Evolutionary conservation across 306 rosid species (phyloP).

Genomic region (Crataegus laevigata): DNA sequence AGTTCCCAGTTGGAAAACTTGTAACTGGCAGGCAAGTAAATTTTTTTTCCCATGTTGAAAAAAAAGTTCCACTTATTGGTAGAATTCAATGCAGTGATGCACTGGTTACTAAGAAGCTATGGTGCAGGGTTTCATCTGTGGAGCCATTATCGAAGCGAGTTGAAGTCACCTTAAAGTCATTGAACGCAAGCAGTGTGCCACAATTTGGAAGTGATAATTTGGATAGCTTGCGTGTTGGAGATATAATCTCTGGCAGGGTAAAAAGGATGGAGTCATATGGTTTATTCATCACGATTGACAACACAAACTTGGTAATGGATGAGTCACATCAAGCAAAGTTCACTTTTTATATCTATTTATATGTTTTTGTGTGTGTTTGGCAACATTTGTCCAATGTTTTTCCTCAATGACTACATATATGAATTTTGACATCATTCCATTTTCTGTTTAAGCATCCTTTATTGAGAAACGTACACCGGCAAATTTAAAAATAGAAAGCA

Average conservation of each 20-base stretch:
- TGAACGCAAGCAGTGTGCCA: slow-evolving; percentile 19
- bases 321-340: neutral
- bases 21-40: slow-evolving; percentile 61
- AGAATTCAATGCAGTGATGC: slow-evolving; percentile 11
- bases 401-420: neutral
- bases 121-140: slow-evolving; percentile 68
- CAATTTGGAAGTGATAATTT: slow-evolving; percentile 40
- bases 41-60: neutral
- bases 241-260: slow-evolving; percentile 62
- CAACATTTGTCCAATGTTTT: neutral
- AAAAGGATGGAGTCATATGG: slow-evolving; percentile 85
- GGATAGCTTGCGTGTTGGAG: slow-evolving; percentile 59
- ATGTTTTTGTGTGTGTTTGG: neutral
- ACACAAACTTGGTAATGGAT: slow-evolving; percentile 51
- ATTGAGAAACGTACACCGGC: neutral
- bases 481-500: neutral
- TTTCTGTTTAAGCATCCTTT: neutral
- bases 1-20: slow-evolving; percentile 80
- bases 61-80: neutral
- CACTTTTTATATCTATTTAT: neutral
- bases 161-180: slow-evolving; percentile 73
- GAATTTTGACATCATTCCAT: neutral
- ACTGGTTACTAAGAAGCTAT: slow-evolving; percentile 20
- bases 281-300: slow-evolving; percentile 68
- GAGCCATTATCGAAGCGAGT: slow-evolving; percentile 84